phyloP scores from a whole-genome alignment of 257 asterid genomes.

The Parsonsia alboflavescens region DNA sequence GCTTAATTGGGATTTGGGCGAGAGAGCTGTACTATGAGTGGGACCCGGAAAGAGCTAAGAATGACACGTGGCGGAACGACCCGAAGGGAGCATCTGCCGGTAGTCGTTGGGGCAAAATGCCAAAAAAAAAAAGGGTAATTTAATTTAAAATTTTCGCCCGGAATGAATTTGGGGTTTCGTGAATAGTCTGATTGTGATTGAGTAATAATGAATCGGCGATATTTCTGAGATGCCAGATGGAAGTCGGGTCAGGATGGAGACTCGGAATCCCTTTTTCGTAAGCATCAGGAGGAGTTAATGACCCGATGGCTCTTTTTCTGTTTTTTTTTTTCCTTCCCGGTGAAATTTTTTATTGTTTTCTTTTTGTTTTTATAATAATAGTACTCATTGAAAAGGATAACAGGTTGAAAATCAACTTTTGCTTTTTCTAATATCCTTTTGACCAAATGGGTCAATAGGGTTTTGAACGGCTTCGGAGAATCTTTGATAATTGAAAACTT shows the following conservation, averaged over 20 bases:
- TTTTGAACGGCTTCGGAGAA: neutral
- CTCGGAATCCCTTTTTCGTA: neutral
- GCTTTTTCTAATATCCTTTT: neutral
- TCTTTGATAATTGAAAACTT: neutral
- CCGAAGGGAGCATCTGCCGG: conserved; percentile 28
- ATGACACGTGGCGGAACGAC: conserved; percentile 38
- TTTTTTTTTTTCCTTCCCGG: too few relatives aligned
- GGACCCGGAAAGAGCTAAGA: conserved; percentile 16
- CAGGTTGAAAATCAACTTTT: neutral
- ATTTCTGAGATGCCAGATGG: neutral
- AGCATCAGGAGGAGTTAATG: neutral
- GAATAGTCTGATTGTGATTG: conserved; percentile 1
- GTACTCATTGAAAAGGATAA: neutral
- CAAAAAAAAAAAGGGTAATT: neutral
- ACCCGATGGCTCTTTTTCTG: neutral
- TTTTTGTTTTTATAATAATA: neutral
- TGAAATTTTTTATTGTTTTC: neutral
- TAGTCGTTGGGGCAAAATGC: conserved; percentile 22
- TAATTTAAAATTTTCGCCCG: neutral
- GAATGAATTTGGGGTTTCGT: neutral
- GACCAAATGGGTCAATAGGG: neutral
- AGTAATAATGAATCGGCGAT: neutral
- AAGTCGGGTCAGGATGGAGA: neutral
- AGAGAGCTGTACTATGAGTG: conserved; percentile 22
- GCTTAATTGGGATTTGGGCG: conserved; percentile 3